phyloP scores from a whole-genome alignment of 192 early-diverging fungal genomes.

The Coemansia sp. region DNA sequence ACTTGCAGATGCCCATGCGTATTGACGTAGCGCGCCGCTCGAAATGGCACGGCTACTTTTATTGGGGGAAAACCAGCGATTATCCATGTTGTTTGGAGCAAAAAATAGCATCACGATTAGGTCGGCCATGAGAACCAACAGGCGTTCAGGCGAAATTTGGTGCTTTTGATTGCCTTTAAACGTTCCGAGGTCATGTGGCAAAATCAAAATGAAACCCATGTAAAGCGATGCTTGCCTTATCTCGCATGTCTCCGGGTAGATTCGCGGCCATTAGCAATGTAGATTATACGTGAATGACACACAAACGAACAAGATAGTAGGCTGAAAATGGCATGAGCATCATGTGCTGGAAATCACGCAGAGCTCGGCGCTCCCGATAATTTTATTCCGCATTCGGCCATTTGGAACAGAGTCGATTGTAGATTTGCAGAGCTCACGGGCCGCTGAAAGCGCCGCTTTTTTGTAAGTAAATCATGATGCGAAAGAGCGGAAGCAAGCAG shows the following conservation, averaged over 20 bases:
- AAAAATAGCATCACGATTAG: too few relatives aligned
- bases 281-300: background rate
- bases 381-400: background rate
- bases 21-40: too few relatives aligned
- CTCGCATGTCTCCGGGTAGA: slow-evolving; percentile 1
- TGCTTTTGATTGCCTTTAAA: background rate
- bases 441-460: slow-evolving; percentile 3
- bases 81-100: too few relatives aligned
- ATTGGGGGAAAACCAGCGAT: too few relatives aligned
- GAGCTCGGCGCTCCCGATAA: background rate
- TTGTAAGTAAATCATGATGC: background rate
- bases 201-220: background rate
- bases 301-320: background rate
- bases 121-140: background rate
- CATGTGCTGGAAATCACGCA: background rate
- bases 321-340: background rate
- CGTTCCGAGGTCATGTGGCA: background rate
- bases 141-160: background rate
- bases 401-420: background rate
- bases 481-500: background rate
- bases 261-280: background rate
- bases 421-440: background rate
- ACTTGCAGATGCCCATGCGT: too few relatives aligned
- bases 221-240: background rate
- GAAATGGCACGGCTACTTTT: too few relatives aligned